Evolutionary conservation across 257 asterid species (phyloP).

Genomic region (Striga asiatica): DNA sequence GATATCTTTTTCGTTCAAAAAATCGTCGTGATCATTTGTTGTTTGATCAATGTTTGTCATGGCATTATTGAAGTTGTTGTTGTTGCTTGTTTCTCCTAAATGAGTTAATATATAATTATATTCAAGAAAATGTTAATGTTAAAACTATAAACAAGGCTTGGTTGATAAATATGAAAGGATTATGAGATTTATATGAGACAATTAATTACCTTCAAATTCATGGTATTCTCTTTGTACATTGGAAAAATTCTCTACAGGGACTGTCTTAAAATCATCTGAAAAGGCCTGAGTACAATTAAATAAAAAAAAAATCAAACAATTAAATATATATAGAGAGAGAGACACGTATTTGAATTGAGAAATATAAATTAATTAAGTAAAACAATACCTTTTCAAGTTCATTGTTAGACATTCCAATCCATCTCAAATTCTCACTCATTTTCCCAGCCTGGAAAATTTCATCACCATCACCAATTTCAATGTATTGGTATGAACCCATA

Average conservation of each 20-base stretch:
- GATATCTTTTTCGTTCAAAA: constrained; percentile 33
- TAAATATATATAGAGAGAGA: neutral
- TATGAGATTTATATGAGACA: neutral
- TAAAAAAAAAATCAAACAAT: neutral
- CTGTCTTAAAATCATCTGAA: constrained; percentile 35
- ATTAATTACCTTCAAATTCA: constrained; percentile 40
- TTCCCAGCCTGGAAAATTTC: constrained; percentile 35
- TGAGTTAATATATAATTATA: too few relatives aligned
- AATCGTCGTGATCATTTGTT: constrained; percentile 22
- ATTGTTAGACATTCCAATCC: constrained; percentile 50
- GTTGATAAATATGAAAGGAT: neutral
- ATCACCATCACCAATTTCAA: constrained; percentile 39
- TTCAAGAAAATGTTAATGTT: neutral
- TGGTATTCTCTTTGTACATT: constrained; percentile 23
- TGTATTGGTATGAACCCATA: constrained; percentile 17
- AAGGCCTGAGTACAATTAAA: constrained; percentile 24
- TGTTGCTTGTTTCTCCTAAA: constrained; percentile 28
- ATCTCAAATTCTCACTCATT: constrained; percentile 59
- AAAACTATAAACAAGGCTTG: neutral
- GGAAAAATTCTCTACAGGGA: constrained; percentile 30
- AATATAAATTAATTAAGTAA: neutral
- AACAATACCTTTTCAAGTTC: constrained; percentile 43
- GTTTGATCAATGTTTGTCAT: constrained; percentile 14
- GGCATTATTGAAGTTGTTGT: constrained; percentile 18
- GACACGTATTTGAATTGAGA: too few relatives aligned